These are phyloP conservation scores for Syncephalis fuscata DNA, from an alignment of 371 early-diverging fungal species.

Conservation along the genomic window DNA sequence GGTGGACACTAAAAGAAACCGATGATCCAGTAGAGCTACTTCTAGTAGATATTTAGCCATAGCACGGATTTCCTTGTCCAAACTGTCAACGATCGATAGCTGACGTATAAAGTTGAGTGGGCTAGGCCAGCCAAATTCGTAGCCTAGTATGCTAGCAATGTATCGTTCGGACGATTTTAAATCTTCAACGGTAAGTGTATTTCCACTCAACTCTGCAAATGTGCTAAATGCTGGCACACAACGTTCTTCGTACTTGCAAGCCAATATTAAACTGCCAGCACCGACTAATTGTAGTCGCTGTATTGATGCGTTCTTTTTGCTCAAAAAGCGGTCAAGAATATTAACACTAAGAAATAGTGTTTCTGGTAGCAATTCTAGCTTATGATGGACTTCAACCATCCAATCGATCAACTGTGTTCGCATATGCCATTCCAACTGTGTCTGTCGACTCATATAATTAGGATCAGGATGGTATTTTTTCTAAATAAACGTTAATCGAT, in stretches of 20 bases:
- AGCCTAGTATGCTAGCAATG: slow-evolving; percentile 46
- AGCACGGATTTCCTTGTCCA: slow-evolving; percentile 59
- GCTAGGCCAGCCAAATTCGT: slow-evolving; percentile 50
- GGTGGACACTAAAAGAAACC: slow-evolving; percentile 42
- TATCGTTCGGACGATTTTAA: slow-evolving; percentile 54
- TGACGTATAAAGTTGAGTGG: slow-evolving; percentile 67
- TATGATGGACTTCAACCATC: slow-evolving; percentile 61
- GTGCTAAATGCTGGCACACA: slow-evolving; percentile 42
- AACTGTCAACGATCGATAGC: slow-evolving; percentile 56
- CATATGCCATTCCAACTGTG: slow-evolving; percentile 66
- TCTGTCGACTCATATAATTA: slow-evolving; percentile 59
- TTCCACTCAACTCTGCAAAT: slow-evolving; percentile 38
- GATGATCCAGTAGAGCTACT: slow-evolving; percentile 55
- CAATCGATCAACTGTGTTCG: slow-evolving; percentile 57
- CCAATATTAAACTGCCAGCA: slow-evolving; percentile 60
- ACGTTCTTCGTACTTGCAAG: slow-evolving; percentile 85
- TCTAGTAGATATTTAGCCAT: slow-evolving; percentile 81
- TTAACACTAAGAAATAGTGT: slow-evolving; percentile 76
- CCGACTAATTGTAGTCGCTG: slow-evolving; percentile 81
- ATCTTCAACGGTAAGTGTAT: slow-evolving; percentile 38
- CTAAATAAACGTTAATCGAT: slow-evolving; percentile 11
- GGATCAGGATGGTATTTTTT: slow-evolving; percentile 47
- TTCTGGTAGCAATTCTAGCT: slow-evolving; percentile 71
- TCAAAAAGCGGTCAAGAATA: slow-evolving; percentile 77
- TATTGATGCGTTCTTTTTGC: slow-evolving; percentile 42